Evolutionary conservation across 495 filamentous ascomycete species (phyloP), one percentile per base, ranked within the genome.

Genomic region (Penicillium crystallinum): DNA sequence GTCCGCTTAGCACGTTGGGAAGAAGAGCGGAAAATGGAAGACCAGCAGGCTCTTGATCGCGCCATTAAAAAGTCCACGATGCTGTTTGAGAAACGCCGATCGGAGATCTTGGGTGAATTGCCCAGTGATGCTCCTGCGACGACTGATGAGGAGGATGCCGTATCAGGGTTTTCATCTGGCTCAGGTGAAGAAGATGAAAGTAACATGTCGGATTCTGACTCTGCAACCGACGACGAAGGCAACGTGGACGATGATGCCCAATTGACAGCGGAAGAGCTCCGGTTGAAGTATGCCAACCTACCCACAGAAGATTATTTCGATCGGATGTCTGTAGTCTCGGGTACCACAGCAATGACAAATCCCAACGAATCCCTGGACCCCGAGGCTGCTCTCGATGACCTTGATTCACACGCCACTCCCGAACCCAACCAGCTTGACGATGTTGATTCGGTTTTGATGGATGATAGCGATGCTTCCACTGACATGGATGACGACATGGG

Each of bases 401-500:
- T 54, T 5, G 68, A 68, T 30, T 65, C 63, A 2, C 37, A 57
- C 4, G 46, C 56, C 0, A 53, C 53, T 17, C 57, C 62, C n/a
- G 59, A 50, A 11, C 56, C 66, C 29, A 43, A 62, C n/a, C 64
- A 81, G 49, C 52, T 81, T 5, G 88, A 89, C 21, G 84, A 91
- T 50, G 80, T 87, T 40, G 85, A 87, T 60, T 75, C 79, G 19
- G 73, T 79, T 23, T 69, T 90, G 34, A 70, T 85, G 60, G 86
- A 89, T 52, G 86, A 88, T 49, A 88, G 81, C 35, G 89, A 93
- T 58, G 86, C 87, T 54, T 93, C 89, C 9, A 84, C 88, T 6
- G 88, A 92, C 53, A 96, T 96, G 91, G 85, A 91, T 57, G 86
- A 91, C 59, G 88, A 92, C 55, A 80, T 88, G 67, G 83, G 81